Evolutionary conservation across 768 basidiomycete species (phyloP).

Genomic region (Dioszegia hungarica): DNA sequence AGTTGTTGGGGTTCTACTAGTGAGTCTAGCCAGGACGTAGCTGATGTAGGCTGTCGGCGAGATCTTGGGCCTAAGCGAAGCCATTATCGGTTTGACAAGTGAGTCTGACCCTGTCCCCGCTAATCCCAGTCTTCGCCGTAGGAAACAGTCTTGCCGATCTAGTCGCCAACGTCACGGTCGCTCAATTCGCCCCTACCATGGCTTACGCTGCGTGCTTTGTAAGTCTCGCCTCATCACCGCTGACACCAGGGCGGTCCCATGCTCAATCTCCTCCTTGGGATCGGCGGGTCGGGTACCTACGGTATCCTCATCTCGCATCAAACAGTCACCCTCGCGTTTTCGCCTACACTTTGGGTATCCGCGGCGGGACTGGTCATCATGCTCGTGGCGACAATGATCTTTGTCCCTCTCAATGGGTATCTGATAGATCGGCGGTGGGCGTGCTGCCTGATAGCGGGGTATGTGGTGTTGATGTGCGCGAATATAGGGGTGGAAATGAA

Average conservation of each 20-base stretch:
- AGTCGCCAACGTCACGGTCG: slow-evolving; percentile 94
- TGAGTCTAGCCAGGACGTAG: slow-evolving; percentile 47
- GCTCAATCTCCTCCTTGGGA: slow-evolving; percentile 57
- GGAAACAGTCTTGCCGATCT: slow-evolving; percentile 95
- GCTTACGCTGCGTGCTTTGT: slow-evolving; percentile 48
- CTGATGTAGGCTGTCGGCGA: slow-evolving; percentile 72
- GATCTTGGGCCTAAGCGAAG: slow-evolving; percentile 92
- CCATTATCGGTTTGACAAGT: slow-evolving; percentile 88
- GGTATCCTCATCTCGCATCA: slow-evolving; percentile 59
- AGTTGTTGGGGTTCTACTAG: slow-evolving; percentile 83
- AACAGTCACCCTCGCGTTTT: slow-evolving; percentile 66
- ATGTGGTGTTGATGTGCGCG: slow-evolving; percentile 67
- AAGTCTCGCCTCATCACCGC: slow-evolving; percentile 11
- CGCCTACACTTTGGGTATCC: slow-evolving; percentile 77
- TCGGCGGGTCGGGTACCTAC: slow-evolving; percentile 86
- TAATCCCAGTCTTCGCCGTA: slow-evolving; percentile 69
- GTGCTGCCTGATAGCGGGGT: slow-evolving; percentile 66
- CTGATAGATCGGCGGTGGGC: slow-evolving; percentile 78
- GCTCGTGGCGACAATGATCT: slow-evolving; percentile 67
- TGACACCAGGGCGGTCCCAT: slow-evolving; percentile 24
- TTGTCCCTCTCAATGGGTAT: slow-evolving; percentile 81
- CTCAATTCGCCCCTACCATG: slow-evolving; percentile 54
- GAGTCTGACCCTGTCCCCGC: slow-evolving; percentile 1
- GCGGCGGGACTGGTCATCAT: slow-evolving; percentile 72
- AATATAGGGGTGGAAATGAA: slow-evolving; percentile 74